These are phyloP conservation scores for Hypoxylon sp. DNA, from an alignment of 2,329 filamentous ascomycete species.

Conservation along the genomic window DNA sequence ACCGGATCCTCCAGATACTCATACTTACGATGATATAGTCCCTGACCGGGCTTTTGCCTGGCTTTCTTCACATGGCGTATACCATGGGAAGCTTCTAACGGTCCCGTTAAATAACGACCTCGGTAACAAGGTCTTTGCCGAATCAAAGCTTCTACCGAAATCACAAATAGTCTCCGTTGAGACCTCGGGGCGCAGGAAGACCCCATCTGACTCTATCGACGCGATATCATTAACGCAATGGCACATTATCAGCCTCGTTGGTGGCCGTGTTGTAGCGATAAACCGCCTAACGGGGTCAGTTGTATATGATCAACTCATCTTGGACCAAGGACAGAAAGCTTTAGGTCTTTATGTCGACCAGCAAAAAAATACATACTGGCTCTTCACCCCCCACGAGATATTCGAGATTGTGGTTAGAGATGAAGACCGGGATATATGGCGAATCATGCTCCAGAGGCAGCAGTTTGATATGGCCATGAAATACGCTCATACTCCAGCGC, in stretches of 20 bases:
- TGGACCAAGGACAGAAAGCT: slow-evolving; percentile 82
- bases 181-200: slow-evolving; percentile 73
- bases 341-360: slow-evolving; percentile 90
- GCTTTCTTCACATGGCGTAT: slow-evolving; percentile 88
- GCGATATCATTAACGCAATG: slow-evolving; percentile 92
- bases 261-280: slow-evolving; percentile 84
- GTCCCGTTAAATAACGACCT: slow-evolving; percentile 73
- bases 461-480: slow-evolving; percentile 90
- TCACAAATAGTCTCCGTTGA: slow-evolving; percentile 80
- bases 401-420: slow-evolving; percentile 93
- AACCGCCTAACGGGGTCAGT: slow-evolving; percentile 89
- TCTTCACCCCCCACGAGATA: slow-evolving; percentile 91
- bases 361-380: slow-evolving; percentile 97
- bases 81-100: slow-evolving; percentile 84
- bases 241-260: slow-evolving; percentile 88
- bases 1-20: slow-evolving; percentile 75
- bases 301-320: slow-evolving; percentile 88
- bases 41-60: slow-evolving; percentile 87
- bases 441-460: slow-evolving; percentile 87
- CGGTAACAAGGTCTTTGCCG: slow-evolving; percentile 81
- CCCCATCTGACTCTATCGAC: slow-evolving; percentile 79
- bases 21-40: slow-evolving; percentile 68
- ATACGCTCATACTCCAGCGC: slow-evolving; percentile 82
- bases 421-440: slow-evolving; percentile 94
- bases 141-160: slow-evolving; percentile 82